Conservation (phyloP, 2,329 filamentous ascomycete genomes). For the Falciphora oryzae region DNA sequence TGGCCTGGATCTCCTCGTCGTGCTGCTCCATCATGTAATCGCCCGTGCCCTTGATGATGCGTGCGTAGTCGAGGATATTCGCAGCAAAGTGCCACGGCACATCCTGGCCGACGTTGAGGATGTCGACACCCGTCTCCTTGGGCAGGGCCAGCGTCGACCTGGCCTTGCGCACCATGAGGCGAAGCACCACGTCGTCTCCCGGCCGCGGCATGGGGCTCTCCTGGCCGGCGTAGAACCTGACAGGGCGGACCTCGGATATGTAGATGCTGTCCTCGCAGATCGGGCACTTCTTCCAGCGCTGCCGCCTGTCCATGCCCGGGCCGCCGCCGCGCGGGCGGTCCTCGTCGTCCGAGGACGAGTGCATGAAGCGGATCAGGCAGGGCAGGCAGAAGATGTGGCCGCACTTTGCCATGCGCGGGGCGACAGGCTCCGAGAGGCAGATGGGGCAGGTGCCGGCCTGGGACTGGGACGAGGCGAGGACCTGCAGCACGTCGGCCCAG, state of each 20-base stretch:
- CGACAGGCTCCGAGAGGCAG: slow-evolving; percentile 86
- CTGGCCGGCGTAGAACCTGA: slow-evolving; percentile 86
- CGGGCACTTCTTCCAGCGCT: slow-evolving; percentile 89
- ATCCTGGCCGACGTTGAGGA: slow-evolving; percentile 56
- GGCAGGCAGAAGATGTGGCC: slow-evolving; percentile 96
- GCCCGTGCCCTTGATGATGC: slow-evolving; percentile 89
- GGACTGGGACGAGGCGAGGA: slow-evolving; percentile 83
- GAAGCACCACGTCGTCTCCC: slow-evolving; percentile 83
- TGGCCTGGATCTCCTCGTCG: slow-evolving; percentile 68
- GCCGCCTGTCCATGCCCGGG: slow-evolving; percentile 35
- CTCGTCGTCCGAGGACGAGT: slow-evolving; percentile 69
- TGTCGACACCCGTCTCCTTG: slow-evolving; percentile 68
- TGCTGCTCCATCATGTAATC: slow-evolving; percentile 82
- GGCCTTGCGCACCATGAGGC: slow-evolving; percentile 74
- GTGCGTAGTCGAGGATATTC: slow-evolving; percentile 89
- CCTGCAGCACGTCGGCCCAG: slow-evolving; percentile 86
- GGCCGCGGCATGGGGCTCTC: slow-evolving; percentile 74
- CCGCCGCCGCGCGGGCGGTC: slow-evolving; percentile 35
- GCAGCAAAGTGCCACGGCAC: slow-evolving; percentile 94
- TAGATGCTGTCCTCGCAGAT: slow-evolving; percentile 95
- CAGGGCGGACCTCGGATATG: slow-evolving; percentile 80
- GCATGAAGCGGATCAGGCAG: slow-evolving; percentile 93
- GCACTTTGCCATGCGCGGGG: slow-evolving; percentile 93
- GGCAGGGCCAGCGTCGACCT: slow-evolving; percentile 84
- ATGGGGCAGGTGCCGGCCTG: slow-evolving; percentile 90